Evolutionary conservation across 208 protist species (phyloP).

Genomic region (Naegleria gruberi): DNA sequence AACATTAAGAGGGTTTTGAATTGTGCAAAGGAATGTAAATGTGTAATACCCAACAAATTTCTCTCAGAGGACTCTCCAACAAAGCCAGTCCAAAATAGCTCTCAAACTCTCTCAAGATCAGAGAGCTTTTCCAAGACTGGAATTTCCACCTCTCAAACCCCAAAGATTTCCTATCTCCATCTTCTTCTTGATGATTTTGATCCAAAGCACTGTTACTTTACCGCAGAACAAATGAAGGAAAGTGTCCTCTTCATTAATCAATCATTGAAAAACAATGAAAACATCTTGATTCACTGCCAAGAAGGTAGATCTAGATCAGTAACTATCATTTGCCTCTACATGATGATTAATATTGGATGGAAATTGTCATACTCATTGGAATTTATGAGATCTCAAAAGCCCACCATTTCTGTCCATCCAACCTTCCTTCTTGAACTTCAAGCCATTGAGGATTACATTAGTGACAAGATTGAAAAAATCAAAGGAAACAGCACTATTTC

Average conservation of each 20-base stretch:
- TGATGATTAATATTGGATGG: background rate
- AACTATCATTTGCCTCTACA: background rate
- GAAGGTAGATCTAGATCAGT: background rate
- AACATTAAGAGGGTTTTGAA: background rate
- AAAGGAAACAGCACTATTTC: background rate
- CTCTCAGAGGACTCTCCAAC: background rate
- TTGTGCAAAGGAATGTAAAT: background rate
- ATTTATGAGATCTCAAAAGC: background rate
- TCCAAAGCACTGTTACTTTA: background rate
- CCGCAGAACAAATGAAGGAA: background rate
- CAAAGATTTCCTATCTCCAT: background rate
- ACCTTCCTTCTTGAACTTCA: background rate
- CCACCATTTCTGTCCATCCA: background rate
- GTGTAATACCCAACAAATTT: background rate
- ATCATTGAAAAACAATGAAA: background rate
- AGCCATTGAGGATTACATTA: background rate
- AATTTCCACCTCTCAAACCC: no score
- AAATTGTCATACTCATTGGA: background rate
- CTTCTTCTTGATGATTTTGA: background rate
- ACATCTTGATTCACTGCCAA: background rate
- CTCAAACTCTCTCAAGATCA: no score
- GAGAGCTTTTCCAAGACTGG: no score
- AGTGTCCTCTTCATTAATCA: background rate
- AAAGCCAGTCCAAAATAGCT: no score
- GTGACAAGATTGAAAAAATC: background rate